phyloP scores from a whole-genome alignment of 305 asterid genomes.

The Withania somnifera region DNA sequence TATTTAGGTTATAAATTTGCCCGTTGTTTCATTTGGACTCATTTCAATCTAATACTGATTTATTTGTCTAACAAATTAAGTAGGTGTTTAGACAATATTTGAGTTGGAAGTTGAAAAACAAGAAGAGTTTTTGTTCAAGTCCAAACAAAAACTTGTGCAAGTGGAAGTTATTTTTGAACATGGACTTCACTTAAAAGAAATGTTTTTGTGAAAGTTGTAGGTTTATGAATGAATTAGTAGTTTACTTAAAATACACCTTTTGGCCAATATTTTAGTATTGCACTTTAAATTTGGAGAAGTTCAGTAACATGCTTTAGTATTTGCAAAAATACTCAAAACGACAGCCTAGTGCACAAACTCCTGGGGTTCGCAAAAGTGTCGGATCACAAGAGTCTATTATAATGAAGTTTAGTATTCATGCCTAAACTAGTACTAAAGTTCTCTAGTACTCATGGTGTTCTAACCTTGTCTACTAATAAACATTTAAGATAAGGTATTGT shows the following conservation, averaged over 20 bases:
- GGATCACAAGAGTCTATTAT: no score
- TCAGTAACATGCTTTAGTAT: background rate
- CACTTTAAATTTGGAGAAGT: background rate
- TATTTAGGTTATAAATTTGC: no score
- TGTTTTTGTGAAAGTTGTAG: background rate
- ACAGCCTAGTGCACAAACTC: no score
- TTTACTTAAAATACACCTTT: background rate
- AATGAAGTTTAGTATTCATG: background rate
- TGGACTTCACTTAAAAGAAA: background rate
- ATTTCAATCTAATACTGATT: background rate
- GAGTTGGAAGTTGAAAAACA: background rate
- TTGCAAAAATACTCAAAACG: background rate
- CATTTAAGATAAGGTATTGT: background rate
- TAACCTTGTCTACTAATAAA: background rate
- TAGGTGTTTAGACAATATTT: background rate
- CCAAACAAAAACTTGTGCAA: background rate
- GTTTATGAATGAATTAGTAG: background rate
- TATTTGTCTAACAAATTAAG: background rate
- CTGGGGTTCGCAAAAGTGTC: no score
- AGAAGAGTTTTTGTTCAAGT: background rate
- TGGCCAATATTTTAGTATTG: background rate
- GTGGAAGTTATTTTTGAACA: background rate
- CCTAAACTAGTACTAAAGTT: background rate
- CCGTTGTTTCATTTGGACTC: no score
- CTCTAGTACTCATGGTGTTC: background rate